Evolutionary conservation across 106 monocot species (phyloP).

Genomic region (Apostasia ramifera): DNA sequence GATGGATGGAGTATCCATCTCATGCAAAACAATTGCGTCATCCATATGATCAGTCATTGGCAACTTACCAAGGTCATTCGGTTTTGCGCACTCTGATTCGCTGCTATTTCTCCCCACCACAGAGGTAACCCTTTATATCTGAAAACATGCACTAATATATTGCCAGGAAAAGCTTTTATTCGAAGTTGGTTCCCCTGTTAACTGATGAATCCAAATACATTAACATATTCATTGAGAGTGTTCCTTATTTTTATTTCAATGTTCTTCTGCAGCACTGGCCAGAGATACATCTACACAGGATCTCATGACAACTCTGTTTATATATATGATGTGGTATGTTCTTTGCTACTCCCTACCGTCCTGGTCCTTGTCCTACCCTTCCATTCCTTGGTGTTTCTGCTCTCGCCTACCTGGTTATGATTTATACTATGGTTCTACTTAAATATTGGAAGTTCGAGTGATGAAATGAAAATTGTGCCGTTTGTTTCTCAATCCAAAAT

Average conservation of each 20-base stretch:
- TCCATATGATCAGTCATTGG: slow-evolving; percentile 69
- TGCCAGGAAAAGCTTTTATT: background rate
- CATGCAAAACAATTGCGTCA: slow-evolving; percentile 41
- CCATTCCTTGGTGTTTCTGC: background rate
- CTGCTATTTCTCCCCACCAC: slow-evolving; percentile 85
- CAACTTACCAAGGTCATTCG: slow-evolving; percentile 83
- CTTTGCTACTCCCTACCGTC: background rate
- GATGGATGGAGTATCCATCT: slow-evolving; percentile 67
- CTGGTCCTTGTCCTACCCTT: background rate
- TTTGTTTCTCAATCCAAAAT: too few species aligned
- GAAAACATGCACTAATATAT: background rate
- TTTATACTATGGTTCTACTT: too few species aligned
- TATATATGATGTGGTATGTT: slow-evolving; percentile 79
- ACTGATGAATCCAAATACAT: background rate
- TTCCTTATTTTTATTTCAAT: slow-evolving; percentile 5
- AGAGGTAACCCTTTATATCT: slow-evolving; percentile 39
- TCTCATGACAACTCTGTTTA: slow-evolving; percentile 69
- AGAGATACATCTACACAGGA: slow-evolving; percentile 90
- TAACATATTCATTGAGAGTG: background rate
- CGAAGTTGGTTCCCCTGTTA: background rate
- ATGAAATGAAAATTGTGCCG: too few species aligned
- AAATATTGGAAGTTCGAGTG: too few species aligned
- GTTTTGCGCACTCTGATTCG: slow-evolving; percentile 86
- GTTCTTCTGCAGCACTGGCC: slow-evolving; percentile 65
- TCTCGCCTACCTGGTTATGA: background rate